These are phyloP conservation scores for Clitocybe nebularis DNA, from an alignment of 1,284 basidiomycete genomes.

Conservation along the genomic window DNA sequence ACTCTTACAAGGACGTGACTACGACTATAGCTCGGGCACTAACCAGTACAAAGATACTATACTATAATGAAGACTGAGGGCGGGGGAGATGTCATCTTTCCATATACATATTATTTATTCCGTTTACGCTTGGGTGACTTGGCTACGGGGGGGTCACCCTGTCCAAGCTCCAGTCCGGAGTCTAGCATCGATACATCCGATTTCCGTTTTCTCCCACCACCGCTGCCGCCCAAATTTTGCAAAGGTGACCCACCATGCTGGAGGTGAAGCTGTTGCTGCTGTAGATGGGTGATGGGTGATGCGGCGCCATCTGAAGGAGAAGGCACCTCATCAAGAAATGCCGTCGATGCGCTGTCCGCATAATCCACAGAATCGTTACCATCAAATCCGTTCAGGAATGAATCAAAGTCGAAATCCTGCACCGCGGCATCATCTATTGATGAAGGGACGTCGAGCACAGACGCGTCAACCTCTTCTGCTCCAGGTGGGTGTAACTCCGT, in stretches of 20 bases:
- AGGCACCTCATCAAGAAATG: constrained; percentile 33
- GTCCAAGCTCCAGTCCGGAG: not conserved
- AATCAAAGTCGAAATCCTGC: constrained; percentile 27
- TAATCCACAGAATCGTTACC: constrained; percentile 16
- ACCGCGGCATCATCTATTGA: not conserved
- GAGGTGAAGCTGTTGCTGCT: not conserved
- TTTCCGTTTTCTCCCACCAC: constrained; percentile 40
- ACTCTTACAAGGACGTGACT: constrained; percentile 1
- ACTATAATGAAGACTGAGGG: not conserved
- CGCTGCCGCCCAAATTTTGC: not conserved
- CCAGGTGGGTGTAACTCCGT: not conserved
- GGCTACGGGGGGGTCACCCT: not conserved
- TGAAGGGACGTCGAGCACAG: constrained; percentile 2
- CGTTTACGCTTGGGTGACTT: not conserved
- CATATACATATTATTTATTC: not conserved
- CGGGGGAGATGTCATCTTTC: too few relatives aligned
- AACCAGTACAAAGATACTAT: not conserved
- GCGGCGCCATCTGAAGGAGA: constrained; percentile 19
- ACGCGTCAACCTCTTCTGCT: not conserved
- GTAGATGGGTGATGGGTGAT: constrained; percentile 12
- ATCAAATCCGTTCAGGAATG: constrained; percentile 28
- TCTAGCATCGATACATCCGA: constrained; percentile 32
- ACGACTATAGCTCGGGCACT: not conserved
- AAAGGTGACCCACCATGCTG: constrained; percentile 2
- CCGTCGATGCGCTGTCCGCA: constrained; percentile 23